A percentile compares a stretch with the other conserved stretches of the same genome.
Conservation (phyloP, 352 stramenopile genomes). For the Phytopythium cucurbitacearum region DNA sequence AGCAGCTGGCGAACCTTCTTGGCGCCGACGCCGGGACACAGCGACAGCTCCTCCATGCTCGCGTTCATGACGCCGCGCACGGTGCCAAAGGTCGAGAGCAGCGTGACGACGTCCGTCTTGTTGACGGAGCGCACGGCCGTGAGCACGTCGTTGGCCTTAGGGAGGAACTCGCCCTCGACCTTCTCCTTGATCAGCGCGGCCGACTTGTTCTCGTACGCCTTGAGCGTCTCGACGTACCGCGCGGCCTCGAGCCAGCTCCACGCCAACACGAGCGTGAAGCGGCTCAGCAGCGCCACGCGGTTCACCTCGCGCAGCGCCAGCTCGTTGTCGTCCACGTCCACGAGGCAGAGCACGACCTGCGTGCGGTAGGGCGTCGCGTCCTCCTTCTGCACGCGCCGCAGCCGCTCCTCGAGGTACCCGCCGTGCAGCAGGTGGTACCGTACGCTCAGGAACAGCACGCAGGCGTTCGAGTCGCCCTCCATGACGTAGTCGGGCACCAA, state of each 20-base stretch:
- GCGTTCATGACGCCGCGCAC: constrained; percentile 86
- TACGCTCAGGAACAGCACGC: constrained; percentile 90
- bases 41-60: constrained; percentile 90
- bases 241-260: constrained; percentile 94
- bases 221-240: constrained; percentile 96
- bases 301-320: constrained; percentile 92
- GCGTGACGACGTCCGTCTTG: constrained; percentile 93
- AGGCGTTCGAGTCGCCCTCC: constrained; percentile 58
- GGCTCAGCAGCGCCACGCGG: constrained; percentile 85
- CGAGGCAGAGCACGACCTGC: constrained; percentile 91
- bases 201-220: constrained; percentile 95
- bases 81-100: constrained; percentile 91
- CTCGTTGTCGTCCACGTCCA: constrained; percentile 95
- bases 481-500: constrained; percentile 96
- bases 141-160: constrained; percentile 90
- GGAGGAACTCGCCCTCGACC: constrained; percentile 88
- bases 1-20: constrained; percentile 94
- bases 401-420: constrained; percentile 89
- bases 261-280: constrained; percentile 92
- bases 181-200: constrained; percentile 93
- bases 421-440: constrained; percentile 87
- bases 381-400: constrained; percentile 86
- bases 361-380: constrained; percentile 74
- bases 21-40: constrained; percentile 92
- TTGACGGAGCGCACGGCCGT: constrained; percentile 90